Evolutionary conservation across 441 rosid genomes (phyloP).

Genomic region (Populus hybrid): DNA sequence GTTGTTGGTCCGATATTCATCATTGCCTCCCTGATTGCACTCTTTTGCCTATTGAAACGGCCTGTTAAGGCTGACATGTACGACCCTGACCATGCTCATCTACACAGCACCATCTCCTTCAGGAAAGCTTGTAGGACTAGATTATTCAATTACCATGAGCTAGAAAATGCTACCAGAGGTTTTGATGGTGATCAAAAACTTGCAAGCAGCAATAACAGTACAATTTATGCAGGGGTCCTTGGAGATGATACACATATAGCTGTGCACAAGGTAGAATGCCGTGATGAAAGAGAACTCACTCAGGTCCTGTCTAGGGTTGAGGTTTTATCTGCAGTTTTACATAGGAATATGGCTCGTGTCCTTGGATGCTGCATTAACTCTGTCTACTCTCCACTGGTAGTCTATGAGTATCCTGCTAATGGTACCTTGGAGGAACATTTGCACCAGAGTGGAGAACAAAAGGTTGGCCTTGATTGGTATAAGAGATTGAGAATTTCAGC

Average conservation of each 20-base stretch:
- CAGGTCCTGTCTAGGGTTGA: slow-evolving; percentile 57
- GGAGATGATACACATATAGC: slow-evolving; percentile 62
- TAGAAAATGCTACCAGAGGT: slow-evolving; percentile 63
- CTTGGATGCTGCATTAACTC: slow-evolving; percentile 70
- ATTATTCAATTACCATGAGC: slow-evolving; percentile 60
- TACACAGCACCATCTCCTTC: slow-evolving; percentile 49
- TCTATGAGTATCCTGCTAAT: slow-evolving; percentile 68
- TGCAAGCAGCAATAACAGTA: slow-evolving; percentile 42
- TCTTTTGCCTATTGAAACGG: slow-evolving; percentile 50
- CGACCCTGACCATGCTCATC: slow-evolving; percentile 33
- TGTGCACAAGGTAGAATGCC: slow-evolving; percentile 60
- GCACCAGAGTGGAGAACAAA: slow-evolving; percentile 21
- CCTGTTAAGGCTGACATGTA: slow-evolving; percentile 36
- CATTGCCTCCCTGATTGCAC: slow-evolving; percentile 44
- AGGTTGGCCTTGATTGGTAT: slow-evolving; percentile 58
- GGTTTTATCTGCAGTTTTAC: slow-evolving; percentile 51
- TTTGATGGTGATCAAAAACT: slow-evolving; percentile 55
- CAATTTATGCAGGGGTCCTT: slow-evolving; percentile 55
- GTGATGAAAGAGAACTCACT: slow-evolving; percentile 54
- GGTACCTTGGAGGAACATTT: slow-evolving; percentile 59
- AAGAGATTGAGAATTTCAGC: slow-evolving; percentile 60
- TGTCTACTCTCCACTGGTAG: slow-evolving; percentile 46
- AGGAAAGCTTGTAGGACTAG: slow-evolving; percentile 65
- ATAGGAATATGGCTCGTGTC: slow-evolving; percentile 57
- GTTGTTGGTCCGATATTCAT: slow-evolving; percentile 46